These are phyloP conservation scores for Heliocybe sulcata DNA, from an alignment of 1,284 basidiomycete species.

Conservation along the genomic window DNA sequence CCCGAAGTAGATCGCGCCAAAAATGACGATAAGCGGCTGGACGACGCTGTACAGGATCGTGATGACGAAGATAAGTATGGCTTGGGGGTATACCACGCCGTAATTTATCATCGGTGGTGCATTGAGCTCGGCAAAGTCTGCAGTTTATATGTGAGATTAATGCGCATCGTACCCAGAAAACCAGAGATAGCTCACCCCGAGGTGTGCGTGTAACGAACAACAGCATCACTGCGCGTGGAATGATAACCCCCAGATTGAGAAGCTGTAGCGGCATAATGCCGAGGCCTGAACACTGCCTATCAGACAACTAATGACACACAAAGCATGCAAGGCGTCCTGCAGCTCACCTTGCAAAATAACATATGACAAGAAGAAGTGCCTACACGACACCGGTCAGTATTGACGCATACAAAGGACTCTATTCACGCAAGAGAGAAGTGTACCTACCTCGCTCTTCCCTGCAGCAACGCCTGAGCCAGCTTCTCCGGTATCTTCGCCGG, in stretches of 20 bases:
- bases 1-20: constrained; percentile 94
- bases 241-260: constrained; percentile 80
- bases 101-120: constrained; percentile 96
- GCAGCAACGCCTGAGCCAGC: constrained; percentile 74
- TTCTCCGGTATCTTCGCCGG: constrained; percentile 88
- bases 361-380: constrained; percentile 95
- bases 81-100: constrained; percentile 89
- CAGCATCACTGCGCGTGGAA: constrained; percentile 67
- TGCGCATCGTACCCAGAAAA: too few relatives aligned
- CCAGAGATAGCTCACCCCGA: constrained; percentile 53
- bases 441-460: constrained; percentile 57
- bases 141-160: too few relatives aligned
- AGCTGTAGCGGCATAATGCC: constrained; percentile 95
- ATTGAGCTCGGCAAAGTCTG: constrained; percentile 94
- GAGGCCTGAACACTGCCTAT: constrained; percentile 44
- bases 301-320: constrained; percentile 1
- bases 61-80: constrained; percentile 93
- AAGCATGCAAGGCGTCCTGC: neutral
- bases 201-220: constrained; percentile 79
- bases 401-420: neutral
- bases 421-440: constrained; percentile 2
- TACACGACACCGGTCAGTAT: constrained; percentile 17
- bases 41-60: constrained; percentile 94
- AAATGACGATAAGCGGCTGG: constrained; percentile 89
- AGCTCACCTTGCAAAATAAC: constrained; percentile 83